phyloP scores from a whole-genome alignment of 2,329 filamentous ascomycete genomes.

The Aspergillus cejpii region DNA sequence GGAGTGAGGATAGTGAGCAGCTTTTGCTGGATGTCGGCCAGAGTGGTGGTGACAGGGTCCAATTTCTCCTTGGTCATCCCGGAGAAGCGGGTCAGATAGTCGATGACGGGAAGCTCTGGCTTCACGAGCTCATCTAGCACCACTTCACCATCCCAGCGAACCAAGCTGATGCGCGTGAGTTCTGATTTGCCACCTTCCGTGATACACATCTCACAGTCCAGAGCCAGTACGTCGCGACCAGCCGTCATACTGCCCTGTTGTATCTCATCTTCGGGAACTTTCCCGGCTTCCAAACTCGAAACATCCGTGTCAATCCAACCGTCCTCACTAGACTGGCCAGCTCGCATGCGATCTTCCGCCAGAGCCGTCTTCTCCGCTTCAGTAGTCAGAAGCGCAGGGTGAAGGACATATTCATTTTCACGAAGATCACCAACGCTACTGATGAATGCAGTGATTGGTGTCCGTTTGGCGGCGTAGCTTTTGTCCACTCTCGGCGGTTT shows the following conservation, averaged over 20 bases:
- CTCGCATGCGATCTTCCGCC: slow-evolving; percentile 47
- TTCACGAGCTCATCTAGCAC: slow-evolving; percentile 89
- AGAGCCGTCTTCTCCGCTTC: slow-evolving; percentile 51
- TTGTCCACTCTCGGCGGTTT: slow-evolving; percentile 58
- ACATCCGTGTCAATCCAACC: slow-evolving; percentile 83
- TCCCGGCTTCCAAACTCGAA: slow-evolving; percentile 57
- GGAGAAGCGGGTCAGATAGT: slow-evolving; percentile 88
- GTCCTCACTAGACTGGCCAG: slow-evolving; percentile 45
- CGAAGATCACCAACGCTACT: slow-evolving; percentile 64
- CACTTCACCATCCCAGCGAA: slow-evolving; percentile 76
- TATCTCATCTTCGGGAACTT: slow-evolving; percentile 62
- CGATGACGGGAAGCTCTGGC: slow-evolving; percentile 75
- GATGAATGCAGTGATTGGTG: slow-evolving; percentile 74
- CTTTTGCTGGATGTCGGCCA: slow-evolving; percentile 72
- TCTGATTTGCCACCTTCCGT: slow-evolving; percentile 73
- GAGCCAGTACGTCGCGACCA: slow-evolving; percentile 68
- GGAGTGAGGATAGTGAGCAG: slow-evolving; percentile 61
- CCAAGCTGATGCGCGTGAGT: slow-evolving; percentile 78
- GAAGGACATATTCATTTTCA: slow-evolving; percentile 77
- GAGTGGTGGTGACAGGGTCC: slow-evolving; percentile 71
- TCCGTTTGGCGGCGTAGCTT: slow-evolving; percentile 66
- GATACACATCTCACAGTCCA: slow-evolving; percentile 98
- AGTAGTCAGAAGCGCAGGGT: slow-evolving; percentile 64
- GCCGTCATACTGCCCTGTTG: slow-evolving; percentile 76
- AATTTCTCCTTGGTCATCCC: slow-evolving; percentile 88